These are phyloP conservation scores for Lophiostoma macrostomum DNA, from an alignment of 495 filamentous ascomycete species.

Conservation along the genomic window DNA sequence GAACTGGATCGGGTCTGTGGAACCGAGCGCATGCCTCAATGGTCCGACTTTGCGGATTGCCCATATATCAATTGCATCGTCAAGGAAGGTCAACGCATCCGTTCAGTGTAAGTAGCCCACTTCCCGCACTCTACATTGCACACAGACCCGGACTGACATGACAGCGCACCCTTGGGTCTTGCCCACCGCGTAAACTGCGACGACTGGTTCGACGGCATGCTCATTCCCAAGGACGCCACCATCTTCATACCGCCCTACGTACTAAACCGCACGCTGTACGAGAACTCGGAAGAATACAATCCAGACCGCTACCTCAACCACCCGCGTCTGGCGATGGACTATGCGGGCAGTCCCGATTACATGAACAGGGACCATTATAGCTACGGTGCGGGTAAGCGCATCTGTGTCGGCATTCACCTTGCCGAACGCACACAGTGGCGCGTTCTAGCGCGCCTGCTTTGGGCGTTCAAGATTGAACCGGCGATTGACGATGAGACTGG, in stretches of 20 bases:
- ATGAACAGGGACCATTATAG: constrained; percentile 35
- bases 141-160: background rate
- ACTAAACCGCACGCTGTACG: too few relatives aligned
- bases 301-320: constrained; percentile 28
- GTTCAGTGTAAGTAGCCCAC: constrained; percentile 2
- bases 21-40: constrained; percentile 28
- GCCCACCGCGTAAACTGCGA: constrained; percentile 26
- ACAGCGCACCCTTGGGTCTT: background rate
- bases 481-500: too few relatives aligned
- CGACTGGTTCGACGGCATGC: background rate
- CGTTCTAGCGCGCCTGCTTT: constrained; percentile 29
- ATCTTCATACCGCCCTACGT: background rate
- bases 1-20: constrained; percentile 39
- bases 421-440: constrained; percentile 35
- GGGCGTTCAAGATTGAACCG: constrained; percentile 39
- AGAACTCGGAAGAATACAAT: too few relatives aligned
- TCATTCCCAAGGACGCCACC: background rate
- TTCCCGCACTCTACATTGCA: background rate
- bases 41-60: constrained; percentile 32
- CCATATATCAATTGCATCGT: constrained; percentile 37
- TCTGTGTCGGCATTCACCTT: constrained; percentile 37
- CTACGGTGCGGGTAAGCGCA: constrained; percentile 37
- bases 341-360: constrained; percentile 19
- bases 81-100: constrained; percentile 27
- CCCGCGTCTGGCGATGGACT: constrained; percentile 15